Percentiles rank a stretch among this genome's conserved stretches.
phyloP scores from a whole-genome alignment of 2,329 filamentous ascomycete genomes.

The Fusarium longipes region DNA sequence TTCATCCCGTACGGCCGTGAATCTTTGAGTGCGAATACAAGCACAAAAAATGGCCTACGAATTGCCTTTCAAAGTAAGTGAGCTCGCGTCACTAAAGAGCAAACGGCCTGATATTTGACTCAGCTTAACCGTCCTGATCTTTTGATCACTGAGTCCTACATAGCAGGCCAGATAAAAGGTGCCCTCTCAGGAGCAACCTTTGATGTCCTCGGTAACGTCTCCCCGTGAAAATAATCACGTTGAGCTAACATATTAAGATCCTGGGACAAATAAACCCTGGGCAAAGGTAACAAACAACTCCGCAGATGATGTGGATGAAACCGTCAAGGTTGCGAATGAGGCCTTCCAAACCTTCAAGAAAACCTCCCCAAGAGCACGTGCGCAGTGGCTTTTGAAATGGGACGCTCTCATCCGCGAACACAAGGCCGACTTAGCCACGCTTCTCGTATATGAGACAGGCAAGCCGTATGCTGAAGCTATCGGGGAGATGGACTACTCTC shows the following conservation, averaged over 20 bases:
- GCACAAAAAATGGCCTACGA: background rate
- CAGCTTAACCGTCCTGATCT: constrained; percentile 14
- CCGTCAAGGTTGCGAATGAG: constrained; percentile 42
- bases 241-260: constrained; percentile 1
- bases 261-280: constrained; percentile 13
- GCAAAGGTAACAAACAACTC: constrained; percentile 7
- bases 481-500: constrained; percentile 67
- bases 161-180: background rate
- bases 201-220: constrained; percentile 1
- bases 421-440: constrained; percentile 54
- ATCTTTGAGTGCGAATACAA: fast-evolving
- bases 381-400: constrained; percentile 53
- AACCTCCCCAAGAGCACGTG: constrained; percentile 50
- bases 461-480: constrained; percentile 66
- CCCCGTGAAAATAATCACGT: background rate
- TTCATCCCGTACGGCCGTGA: background rate
- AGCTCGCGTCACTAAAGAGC: fast-evolving
- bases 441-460: constrained; percentile 63
- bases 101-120: fast-evolving
- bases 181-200: constrained; percentile 4
- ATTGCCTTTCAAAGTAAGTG: background rate
- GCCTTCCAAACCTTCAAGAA: constrained; percentile 55
- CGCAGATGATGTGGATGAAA: constrained; percentile 47
- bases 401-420: constrained; percentile 51
- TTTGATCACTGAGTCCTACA: constrained; percentile 1